These are phyloP conservation scores for Scortechinia acanthostroma DNA, from an alignment of 2,329 filamentous ascomycete genomes.

Conservation along the genomic window DNA sequence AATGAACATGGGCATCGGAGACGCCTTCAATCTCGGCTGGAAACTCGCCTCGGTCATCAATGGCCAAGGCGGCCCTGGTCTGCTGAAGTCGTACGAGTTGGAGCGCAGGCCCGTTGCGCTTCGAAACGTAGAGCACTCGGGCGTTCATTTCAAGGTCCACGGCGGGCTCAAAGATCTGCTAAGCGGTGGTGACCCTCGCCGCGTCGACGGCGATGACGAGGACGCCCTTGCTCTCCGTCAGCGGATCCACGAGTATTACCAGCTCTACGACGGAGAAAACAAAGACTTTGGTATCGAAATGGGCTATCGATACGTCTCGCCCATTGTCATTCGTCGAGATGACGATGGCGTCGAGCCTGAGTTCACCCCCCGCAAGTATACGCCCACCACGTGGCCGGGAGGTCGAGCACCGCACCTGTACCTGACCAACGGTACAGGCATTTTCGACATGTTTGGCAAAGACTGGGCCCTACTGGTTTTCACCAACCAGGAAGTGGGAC, in stretches of 20 bases:
- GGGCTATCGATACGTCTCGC: neutral
- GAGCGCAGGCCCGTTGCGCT: neutral
- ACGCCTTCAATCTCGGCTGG: constrained; percentile 23
- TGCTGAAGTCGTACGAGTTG: neutral
- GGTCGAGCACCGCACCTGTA: constrained; percentile 18
- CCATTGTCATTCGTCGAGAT: neutral
- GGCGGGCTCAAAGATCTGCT: neutral
- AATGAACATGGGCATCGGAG: constrained; percentile 25
- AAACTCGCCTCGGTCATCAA: constrained; percentile 17
- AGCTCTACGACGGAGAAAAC: neutral
- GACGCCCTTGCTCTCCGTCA: neutral
- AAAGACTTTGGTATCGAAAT: neutral
- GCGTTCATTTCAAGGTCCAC: neutral
- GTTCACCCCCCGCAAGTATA: constrained; percentile 10
- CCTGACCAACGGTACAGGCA: constrained; percentile 15
- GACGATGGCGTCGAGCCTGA: constrained; percentile 5
- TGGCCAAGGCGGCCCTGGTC: neutral
- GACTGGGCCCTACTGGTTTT: neutral
- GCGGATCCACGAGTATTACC: neutral
- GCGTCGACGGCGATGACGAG: too few species aligned
- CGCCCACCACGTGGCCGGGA: constrained; percentile 18
- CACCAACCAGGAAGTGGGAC: neutral
- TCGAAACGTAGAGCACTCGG: neutral
- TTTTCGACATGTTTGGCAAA: constrained; percentile 16
- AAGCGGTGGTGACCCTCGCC: too few species aligned